phyloP scores from a whole-genome alignment of 176 grass and related monocot species.

The Elaeis guineensis region DNA sequence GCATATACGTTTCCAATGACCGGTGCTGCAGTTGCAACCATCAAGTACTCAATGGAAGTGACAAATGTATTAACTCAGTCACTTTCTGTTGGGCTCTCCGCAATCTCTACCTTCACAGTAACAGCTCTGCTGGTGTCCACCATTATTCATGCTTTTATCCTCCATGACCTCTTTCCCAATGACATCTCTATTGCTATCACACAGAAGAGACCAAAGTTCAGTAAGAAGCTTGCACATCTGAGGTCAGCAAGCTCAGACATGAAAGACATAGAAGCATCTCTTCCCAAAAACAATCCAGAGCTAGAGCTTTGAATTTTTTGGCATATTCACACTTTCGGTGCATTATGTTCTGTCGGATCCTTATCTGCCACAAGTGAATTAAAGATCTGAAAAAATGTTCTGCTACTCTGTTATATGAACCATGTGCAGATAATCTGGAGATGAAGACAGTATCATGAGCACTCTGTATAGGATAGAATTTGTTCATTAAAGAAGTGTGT shows the following conservation, averaged over 20 bases:
- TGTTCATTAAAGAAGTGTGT: too few species aligned
- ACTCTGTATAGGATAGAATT: too few species aligned
- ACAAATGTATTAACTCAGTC: slow-evolving; percentile 56
- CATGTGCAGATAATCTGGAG: too few species aligned
- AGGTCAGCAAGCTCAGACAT: slow-evolving; percentile 67
- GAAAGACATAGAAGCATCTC: slow-evolving; percentile 46
- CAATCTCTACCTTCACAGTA: slow-evolving; percentile 73
- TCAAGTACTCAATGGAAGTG: slow-evolving; percentile 63
- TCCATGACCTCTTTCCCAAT: slow-evolving; percentile 85
- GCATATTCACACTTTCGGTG: too few species aligned
- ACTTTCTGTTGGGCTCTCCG: slow-evolving; percentile 57
- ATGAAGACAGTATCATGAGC: too few species aligned
- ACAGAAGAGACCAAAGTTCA: slow-evolving; percentile 59
- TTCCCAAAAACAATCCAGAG: slow-evolving; percentile 13
- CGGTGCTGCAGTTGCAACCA: slow-evolving; percentile 54
- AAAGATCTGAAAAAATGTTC: too few species aligned
- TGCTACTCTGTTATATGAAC: too few species aligned
- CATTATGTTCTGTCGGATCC: too few species aligned
- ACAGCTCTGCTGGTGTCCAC: slow-evolving; percentile 58
- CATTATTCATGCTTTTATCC: slow-evolving; percentile 77
- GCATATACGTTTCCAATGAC: slow-evolving; percentile 98
- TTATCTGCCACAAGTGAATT: too few species aligned
- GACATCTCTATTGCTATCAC: slow-evolving; percentile 95
- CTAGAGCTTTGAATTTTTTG: too few species aligned
- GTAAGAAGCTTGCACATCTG: slow-evolving; percentile 60